Percentiles rank a stretch among this genome's conserved stretches.
These are phyloP conservation scores for Toxicodendron radicans DNA, from an alignment of 345 rosid genomes.

Conservation along the genomic window DNA sequence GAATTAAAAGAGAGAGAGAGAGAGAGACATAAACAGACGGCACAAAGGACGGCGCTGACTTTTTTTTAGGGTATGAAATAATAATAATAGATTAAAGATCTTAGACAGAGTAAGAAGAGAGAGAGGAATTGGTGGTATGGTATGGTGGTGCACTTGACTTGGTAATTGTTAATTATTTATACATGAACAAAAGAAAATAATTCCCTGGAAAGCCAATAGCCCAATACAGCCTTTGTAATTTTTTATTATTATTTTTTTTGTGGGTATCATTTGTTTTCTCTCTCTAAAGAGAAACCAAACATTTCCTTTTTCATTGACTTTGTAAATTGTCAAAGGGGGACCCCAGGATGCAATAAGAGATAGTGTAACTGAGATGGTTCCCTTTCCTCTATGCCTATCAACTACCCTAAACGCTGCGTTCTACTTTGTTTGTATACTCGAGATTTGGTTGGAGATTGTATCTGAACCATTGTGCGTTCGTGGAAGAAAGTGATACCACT, in stretches of 20 bases:
- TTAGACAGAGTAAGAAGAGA: slow-evolving; percentile 29
- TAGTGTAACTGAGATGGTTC: slow-evolving; percentile 12
- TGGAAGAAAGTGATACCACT: not conserved
- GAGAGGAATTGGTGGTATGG: slow-evolving; percentile 25
- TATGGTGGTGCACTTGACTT: slow-evolving; percentile 48
- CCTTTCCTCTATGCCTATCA: slow-evolving; percentile 14
- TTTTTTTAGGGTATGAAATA: slow-evolving; percentile 25
- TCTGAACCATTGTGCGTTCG: not conserved
- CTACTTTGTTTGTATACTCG: slow-evolving; percentile 18
- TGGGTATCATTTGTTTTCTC: not conserved
- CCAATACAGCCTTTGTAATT: not conserved
- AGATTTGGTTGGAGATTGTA: slow-evolving; percentile 26
- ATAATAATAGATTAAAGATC: slow-evolving; percentile 2
- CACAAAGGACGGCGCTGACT: slow-evolving; percentile 82
- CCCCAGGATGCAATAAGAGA: not conserved
- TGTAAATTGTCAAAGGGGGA: slow-evolving; percentile 57
- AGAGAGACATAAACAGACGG: slow-evolving; percentile 18
- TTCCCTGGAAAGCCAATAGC: too few species aligned
- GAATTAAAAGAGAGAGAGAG: slow-evolving; percentile 33
- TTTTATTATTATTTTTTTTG: not conserved
- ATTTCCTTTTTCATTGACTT: slow-evolving; percentile 70
- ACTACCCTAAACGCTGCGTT: slow-evolving; percentile 11
- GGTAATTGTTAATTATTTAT: slow-evolving; percentile 52
- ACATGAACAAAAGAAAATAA: slow-evolving; percentile 15
- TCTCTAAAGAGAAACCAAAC: not conserved